These are phyloP conservation scores for Tricholoma hemisulphureum DNA, from an alignment of 768 basidiomycete genomes.

Conservation along the genomic window DNA sequence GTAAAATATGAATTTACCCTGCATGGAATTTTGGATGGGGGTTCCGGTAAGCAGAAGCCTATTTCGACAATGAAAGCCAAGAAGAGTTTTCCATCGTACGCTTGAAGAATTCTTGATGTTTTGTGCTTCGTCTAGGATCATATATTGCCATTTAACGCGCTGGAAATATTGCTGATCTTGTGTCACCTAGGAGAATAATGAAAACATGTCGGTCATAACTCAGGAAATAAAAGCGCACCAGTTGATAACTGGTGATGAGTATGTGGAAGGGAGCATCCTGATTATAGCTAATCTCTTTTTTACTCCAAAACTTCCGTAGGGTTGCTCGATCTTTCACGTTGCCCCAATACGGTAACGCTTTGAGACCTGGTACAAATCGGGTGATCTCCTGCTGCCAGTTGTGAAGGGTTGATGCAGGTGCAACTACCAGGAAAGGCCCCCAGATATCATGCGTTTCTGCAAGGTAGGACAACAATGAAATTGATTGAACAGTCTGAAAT, in stretches of 20 bases:
- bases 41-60: constrained; percentile 93
- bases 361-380: constrained; percentile 90
- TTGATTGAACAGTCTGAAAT: constrained; percentile 90
- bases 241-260: constrained; percentile 94
- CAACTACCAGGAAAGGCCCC: constrained; percentile 98
- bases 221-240: constrained; percentile 49
- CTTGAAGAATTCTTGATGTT: constrained; percentile 98
- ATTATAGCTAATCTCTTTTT: constrained; percentile 94
- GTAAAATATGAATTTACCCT: constrained; percentile 54
- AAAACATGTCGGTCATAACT: not conserved
- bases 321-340: constrained; percentile 94
- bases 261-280: constrained; percentile 96
- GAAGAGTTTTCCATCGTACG: constrained; percentile 94
- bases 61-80: constrained; percentile 95
- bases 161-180: constrained; percentile 99
- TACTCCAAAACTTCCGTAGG: constrained; percentile 95
- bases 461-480: constrained; percentile 91
- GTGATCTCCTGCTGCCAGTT: constrained; percentile 99
- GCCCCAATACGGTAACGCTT: constrained; percentile 98
- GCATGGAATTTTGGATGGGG: constrained; percentile 99
- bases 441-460: constrained; percentile 98
- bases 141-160: constrained; percentile 98
- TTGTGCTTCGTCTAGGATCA: constrained; percentile 99
- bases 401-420: constrained; percentile 94
- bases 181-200: constrained; percentile 57